Percentiles rank a stretch among this genome's conserved stretches.
Evolutionary conservation across 1,139 yeast genomes (phyloP).

Genomic region (Protomyces pachydermus): DNA sequence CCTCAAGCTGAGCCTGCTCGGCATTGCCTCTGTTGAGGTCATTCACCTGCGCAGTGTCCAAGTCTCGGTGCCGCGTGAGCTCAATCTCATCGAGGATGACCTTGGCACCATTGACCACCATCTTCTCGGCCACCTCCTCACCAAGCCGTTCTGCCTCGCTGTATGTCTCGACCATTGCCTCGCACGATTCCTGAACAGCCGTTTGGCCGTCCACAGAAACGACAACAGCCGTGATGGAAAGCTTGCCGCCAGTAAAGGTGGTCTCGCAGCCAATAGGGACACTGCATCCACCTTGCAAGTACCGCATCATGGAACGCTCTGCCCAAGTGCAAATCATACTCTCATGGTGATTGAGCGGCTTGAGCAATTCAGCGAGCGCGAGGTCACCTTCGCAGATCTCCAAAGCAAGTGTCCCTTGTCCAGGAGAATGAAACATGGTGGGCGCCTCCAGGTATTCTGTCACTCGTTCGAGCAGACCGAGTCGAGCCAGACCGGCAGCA

Average conservation of each 20-base stretch:
- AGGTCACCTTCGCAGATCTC: slow-evolving; percentile 74
- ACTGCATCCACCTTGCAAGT: slow-evolving; percentile 94
- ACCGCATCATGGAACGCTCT: slow-evolving; percentile 80
- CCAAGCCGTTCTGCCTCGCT: slow-evolving; percentile 73
- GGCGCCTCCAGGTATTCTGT: slow-evolving; percentile 60
- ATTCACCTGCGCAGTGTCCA: slow-evolving; percentile 6
- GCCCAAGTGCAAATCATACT: slow-evolving; percentile 79
- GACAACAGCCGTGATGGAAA: slow-evolving; percentile 61
- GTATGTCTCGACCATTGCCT: slow-evolving; percentile 41
- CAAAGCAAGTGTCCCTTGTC: slow-evolving; percentile 94
- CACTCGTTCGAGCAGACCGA: slow-evolving; percentile 67
- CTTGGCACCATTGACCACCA: slow-evolving; percentile 76
- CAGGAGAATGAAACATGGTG: slow-evolving; percentile 92
- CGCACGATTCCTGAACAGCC: slow-evolving; percentile 54
- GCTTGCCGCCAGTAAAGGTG: slow-evolving; percentile 46
- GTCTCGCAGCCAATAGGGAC: slow-evolving; percentile 91
- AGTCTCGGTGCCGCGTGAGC: slow-evolving; percentile 14
- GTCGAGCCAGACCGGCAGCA: slow-evolving; percentile 79
- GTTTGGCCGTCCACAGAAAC: slow-evolving; percentile 78
- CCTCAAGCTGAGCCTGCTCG: background rate
- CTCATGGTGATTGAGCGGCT: slow-evolving; percentile 57
- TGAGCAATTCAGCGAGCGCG: slow-evolving; percentile 53
- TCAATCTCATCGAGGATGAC: slow-evolving; percentile 74
- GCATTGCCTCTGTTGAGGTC: background rate
- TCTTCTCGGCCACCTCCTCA: slow-evolving; percentile 57